Conservation (phyloP, 495 filamentous ascomycete genomes). For the Aspergillus heteromorphus region DNA sequence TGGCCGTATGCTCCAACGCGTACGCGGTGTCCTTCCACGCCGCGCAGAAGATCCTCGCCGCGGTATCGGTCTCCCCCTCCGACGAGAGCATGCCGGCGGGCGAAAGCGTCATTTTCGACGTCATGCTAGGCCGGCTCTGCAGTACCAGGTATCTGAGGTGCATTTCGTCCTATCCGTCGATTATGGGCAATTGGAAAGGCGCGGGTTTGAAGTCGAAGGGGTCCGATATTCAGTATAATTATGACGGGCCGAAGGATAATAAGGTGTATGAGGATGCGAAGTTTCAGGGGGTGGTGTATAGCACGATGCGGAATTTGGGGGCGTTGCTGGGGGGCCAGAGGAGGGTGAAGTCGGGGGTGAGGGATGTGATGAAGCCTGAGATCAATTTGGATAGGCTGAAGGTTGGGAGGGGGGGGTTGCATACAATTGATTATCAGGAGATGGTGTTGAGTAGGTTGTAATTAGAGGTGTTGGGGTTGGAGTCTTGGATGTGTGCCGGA, state of each 20-base stretch:
- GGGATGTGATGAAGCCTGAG: not conserved
- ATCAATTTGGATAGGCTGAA: not conserved
- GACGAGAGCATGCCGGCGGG: not conserved
- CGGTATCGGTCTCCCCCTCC: constrained; percentile 9
- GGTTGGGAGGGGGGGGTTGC: not conserved
- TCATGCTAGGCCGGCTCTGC: constrained; percentile 6
- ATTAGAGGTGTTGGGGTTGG: not conserved
- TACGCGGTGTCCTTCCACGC: constrained; percentile 51
- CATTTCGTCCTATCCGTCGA: constrained; percentile 7
- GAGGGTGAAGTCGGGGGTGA: not conserved
- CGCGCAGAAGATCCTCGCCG: constrained; percentile 41
- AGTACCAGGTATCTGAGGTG: constrained; percentile 10
- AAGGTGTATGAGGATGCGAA: not conserved
- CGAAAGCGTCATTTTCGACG: constrained; percentile 5
- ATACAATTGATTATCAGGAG: not conserved
- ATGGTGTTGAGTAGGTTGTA: not conserved
- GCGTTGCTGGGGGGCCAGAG: not conserved
- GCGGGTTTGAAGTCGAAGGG: constrained; percentile 4
- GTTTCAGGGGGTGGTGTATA: not conserved
- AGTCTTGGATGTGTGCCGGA: too few species aligned
- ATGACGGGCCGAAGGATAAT: not conserved
- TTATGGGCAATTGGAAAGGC: constrained; percentile 1
- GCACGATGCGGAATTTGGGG: not conserved
- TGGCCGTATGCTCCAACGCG: constrained; percentile 7
- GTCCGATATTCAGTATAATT: constrained; percentile 10